Percentiles rank a stretch among this genome's conserved stretches.
phyloP scores from a whole-genome alignment of 805 yeast species.

The Kodamaea leandrae region DNA sequence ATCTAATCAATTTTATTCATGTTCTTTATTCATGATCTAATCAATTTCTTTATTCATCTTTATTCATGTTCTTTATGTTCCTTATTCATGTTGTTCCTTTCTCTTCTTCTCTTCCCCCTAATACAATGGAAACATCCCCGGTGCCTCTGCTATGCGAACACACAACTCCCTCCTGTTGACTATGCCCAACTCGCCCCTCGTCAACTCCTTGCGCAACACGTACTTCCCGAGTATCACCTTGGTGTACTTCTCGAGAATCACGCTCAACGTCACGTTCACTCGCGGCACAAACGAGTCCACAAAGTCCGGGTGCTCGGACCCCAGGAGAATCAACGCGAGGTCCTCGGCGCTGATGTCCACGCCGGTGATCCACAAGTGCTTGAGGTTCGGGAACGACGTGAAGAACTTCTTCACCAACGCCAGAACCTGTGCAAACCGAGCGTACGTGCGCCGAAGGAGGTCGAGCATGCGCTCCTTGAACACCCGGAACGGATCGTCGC shows the following conservation, averaged over 20 bases:
- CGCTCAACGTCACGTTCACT: constrained; percentile 23
- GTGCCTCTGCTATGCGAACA: constrained; percentile 41
- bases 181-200: constrained; percentile 28
- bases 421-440: constrained; percentile 2
- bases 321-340: constrained; percentile 1
- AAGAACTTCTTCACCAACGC: constrained; percentile 31
- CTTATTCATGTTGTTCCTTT: too few relatives aligned
- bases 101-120: too few relatives aligned
- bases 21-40: too few relatives aligned
- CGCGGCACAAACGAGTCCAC: constrained; percentile 2
- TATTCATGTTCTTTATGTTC: too few relatives aligned
- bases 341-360: constrained; percentile 3
- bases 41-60: too few relatives aligned
- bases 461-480: constrained; percentile 1
- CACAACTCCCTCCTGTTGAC: constrained; percentile 39
- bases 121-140: constrained; percentile 35
- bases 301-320: neutral
- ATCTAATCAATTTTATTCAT: too few relatives aligned
- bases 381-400: constrained; percentile 35
- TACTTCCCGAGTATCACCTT: constrained; percentile 39
- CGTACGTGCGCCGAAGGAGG: neutral
- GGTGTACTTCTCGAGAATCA: constrained; percentile 36
- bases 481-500: neutral
- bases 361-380: constrained; percentile 22
- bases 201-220: constrained; percentile 35